Evolutionary conservation across 2,329 filamentous ascomycete genomes (phyloP).

Genomic region (Fusarium torreyae): DNA sequence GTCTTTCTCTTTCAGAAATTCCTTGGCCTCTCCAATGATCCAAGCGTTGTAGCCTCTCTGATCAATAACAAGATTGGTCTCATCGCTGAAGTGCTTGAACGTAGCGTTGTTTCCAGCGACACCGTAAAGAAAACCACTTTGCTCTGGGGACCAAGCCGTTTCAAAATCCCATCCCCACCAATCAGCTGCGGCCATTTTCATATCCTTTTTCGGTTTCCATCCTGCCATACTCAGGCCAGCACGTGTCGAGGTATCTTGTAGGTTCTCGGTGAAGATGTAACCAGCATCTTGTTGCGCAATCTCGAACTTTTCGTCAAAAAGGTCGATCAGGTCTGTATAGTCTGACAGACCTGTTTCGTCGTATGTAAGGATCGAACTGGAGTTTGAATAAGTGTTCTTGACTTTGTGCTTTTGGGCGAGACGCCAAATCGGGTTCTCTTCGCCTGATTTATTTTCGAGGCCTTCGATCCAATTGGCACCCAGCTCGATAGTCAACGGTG

Average conservation of each 20-base stretch:
- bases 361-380: constrained; percentile 71
- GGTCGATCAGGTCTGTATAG: constrained; percentile 65
- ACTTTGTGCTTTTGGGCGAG: constrained; percentile 72
- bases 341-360: constrained; percentile 69
- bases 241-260: constrained; percentile 73
- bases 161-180: constrained; percentile 74
- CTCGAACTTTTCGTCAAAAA: constrained; percentile 64
- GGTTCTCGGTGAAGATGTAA: constrained; percentile 68
- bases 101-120: constrained; percentile 72
- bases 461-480: constrained; percentile 74
- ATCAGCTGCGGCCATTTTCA: constrained; percentile 63
- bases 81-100: constrained; percentile 74
- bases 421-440: constrained; percentile 74
- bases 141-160: constrained; percentile 68
- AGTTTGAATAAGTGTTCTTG: constrained; percentile 71
- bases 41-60: constrained; percentile 70
- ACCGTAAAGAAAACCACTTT: constrained; percentile 69
- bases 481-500: constrained; percentile 71
- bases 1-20: constrained; percentile 71
- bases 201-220: constrained; percentile 71
- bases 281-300: constrained; percentile 68
- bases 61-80: constrained; percentile 74
- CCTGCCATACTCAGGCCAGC: constrained; percentile 71
- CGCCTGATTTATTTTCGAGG: constrained; percentile 31
- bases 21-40: constrained; percentile 68